These are phyloP conservation scores for Chimonanthus praecox DNA, from an alignment of 164 flowering plant species.

Conservation along the genomic window DNA sequence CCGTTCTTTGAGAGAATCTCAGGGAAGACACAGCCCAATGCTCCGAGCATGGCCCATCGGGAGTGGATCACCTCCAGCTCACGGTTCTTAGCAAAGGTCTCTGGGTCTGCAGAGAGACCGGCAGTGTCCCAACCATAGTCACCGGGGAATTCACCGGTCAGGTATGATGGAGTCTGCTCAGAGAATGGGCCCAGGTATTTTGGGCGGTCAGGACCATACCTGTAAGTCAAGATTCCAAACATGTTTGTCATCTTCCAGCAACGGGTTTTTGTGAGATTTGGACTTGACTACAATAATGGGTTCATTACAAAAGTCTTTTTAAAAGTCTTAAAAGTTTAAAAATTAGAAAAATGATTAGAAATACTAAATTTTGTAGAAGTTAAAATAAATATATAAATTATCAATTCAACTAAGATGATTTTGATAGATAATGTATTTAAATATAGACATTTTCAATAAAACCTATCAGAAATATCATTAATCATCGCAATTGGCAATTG, in stretches of 20 bases:
- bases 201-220: constrained; percentile 25
- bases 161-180: constrained; percentile 23
- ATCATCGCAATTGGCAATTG: too few species aligned
- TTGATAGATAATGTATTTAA: too few species aligned
- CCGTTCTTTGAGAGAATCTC: constrained; percentile 21
- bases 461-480: too few species aligned
- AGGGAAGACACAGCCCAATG: constrained; percentile 19
- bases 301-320: too few species aligned
- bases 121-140: constrained; percentile 28
- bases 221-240: not conserved
- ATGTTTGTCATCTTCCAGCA: not conserved
- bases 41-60: constrained; percentile 24
- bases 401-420: too few species aligned
- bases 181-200: constrained; percentile 25
- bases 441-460: too few species aligned
- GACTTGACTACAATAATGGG: too few species aligned
- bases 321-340: too few species aligned
- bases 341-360: too few species aligned
- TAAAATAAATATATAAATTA: too few species aligned
- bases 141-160: constrained; percentile 25
- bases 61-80: constrained; percentile 23
- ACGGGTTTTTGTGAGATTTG: too few species aligned
- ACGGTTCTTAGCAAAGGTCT: constrained; percentile 23
- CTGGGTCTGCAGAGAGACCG: constrained; percentile 21
- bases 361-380: too few species aligned